A percentile compares a stretch with the other conserved stretches of the same genome.
Conservation (phyloP, 2,329 filamentous ascomycete genomes). For the Celoporthe dispersa region DNA sequence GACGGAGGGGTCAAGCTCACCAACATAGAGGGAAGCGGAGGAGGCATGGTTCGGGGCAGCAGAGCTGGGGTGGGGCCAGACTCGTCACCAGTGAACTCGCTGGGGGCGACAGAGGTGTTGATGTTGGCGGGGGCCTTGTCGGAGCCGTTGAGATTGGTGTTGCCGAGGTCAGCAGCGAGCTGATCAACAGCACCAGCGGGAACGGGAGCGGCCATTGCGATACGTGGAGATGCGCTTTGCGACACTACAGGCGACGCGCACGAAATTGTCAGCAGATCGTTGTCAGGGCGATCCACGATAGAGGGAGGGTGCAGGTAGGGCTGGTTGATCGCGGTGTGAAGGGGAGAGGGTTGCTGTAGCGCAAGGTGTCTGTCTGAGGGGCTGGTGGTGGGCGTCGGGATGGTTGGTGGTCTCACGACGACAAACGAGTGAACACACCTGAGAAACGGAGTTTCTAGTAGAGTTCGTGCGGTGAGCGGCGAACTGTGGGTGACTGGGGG, state of each 20-base stretch:
- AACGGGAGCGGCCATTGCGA: constrained; percentile 65
- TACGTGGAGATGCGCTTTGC: constrained; percentile 32
- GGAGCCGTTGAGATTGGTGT: constrained; percentile 69
- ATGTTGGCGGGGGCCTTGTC: constrained; percentile 68
- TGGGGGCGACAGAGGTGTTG: constrained; percentile 71
- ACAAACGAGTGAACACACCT: constrained; percentile 17
- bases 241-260: constrained; percentile 33
- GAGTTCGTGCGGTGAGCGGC: constrained; percentile 14
- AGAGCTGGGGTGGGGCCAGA: constrained; percentile 72
- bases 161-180: constrained; percentile 78
- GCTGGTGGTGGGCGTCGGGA: not conserved
- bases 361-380: not conserved
- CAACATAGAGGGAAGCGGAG: constrained; percentile 97
- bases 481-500: constrained; percentile 19
- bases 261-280: constrained; percentile 25
- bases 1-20: constrained; percentile 95
- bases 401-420: too few relatives aligned
- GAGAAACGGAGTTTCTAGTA: constrained; percentile 15
- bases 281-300: not conserved
- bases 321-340: not conserved
- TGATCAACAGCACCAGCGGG: constrained; percentile 71
- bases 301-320: not conserved
- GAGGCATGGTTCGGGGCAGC: constrained; percentile 88
- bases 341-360: not conserved
- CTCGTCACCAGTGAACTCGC: constrained; percentile 59